Conservation (phyloP, 306 rosid genomes). For the Pueraria montana region DNA sequence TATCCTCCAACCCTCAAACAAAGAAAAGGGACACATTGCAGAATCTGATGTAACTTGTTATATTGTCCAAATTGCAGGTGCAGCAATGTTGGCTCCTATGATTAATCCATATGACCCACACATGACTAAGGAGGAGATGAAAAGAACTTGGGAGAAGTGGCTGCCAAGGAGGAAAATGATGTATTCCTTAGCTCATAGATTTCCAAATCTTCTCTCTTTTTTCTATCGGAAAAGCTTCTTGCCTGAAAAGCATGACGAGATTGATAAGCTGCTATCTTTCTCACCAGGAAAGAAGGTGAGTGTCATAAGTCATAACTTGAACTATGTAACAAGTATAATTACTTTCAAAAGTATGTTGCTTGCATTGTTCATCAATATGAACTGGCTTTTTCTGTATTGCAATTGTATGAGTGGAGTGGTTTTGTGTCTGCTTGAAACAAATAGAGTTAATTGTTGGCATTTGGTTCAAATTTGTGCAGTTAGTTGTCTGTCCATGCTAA, state of each 20-base stretch:
- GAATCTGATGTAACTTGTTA: slow-evolving; percentile 35
- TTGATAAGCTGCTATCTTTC: slow-evolving; percentile 71
- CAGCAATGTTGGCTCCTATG: slow-evolving; percentile 87
- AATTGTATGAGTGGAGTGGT: neutral
- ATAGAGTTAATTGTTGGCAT: neutral
- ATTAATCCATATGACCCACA: slow-evolving; percentile 78
- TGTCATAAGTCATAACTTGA: slow-evolving; percentile 29
- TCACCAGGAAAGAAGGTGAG: slow-evolving; percentile 85
- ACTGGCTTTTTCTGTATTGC: slow-evolving; percentile 25
- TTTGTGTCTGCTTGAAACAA: slow-evolving; percentile 28
- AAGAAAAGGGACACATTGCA: neutral
- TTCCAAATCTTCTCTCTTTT: slow-evolving; percentile 75
- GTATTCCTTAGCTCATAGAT: slow-evolving; percentile 77
- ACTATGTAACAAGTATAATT: slow-evolving; percentile 8
- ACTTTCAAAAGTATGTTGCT: neutral
- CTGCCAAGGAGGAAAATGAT: slow-evolving; percentile 69
- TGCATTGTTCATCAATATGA: slow-evolving; percentile 4
- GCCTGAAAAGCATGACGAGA: slow-evolving; percentile 78
- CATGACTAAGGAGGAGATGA: slow-evolving; percentile 85
- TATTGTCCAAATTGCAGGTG: slow-evolving; percentile 69
- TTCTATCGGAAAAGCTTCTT: slow-evolving; percentile 78
- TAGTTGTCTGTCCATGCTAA: slow-evolving; percentile 2
- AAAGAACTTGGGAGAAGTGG: slow-evolving; percentile 91
- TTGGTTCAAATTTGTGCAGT: neutral
- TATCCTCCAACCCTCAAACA: neutral